These are phyloP conservation scores for Pythium biforme DNA, from an alignment of 352 stramenopile species.

Conservation along the genomic window DNA sequence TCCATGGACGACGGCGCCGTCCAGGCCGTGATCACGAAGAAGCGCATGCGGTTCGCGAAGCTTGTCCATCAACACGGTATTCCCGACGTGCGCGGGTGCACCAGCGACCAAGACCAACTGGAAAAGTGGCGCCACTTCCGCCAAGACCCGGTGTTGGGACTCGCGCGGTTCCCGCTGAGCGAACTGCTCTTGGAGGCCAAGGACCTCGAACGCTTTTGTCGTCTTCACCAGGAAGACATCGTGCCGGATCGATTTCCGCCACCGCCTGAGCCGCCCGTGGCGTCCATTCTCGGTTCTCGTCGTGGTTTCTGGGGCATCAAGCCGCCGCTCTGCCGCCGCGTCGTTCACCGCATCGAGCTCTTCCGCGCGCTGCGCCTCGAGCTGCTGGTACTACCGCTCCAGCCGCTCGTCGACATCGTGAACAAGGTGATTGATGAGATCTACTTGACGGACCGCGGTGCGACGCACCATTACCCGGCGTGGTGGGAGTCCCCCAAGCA, in stretches of 20 bases:
- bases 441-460: slow-evolving; percentile 1
- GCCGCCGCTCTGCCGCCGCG: slow-evolving; percentile 47
- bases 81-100: slow-evolving; percentile 64
- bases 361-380: slow-evolving; percentile 73
- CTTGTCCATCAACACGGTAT: slow-evolving; percentile 77
- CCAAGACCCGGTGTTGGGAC: slow-evolving; percentile 44
- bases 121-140: slow-evolving; percentile 86
- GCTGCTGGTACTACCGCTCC: slow-evolving; percentile 62
- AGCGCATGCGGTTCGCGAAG: slow-evolving; percentile 74
- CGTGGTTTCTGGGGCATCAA: slow-evolving; percentile 65
- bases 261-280: slow-evolving; percentile 23
- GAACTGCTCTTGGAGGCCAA: slow-evolving; percentile 53
- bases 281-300: slow-evolving; percentile 64
- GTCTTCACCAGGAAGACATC: slow-evolving; percentile 5
- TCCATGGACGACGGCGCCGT: slow-evolving; percentile 11
- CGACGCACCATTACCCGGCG: slow-evolving; percentile 36
- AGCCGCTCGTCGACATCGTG: slow-evolving; percentile 61
- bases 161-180: slow-evolving; percentile 40
- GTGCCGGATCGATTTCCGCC: not conserved
- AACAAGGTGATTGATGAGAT: slow-evolving; percentile 47
- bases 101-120: slow-evolving; percentile 35
- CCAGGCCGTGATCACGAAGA: slow-evolving; percentile 18
- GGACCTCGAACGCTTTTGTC: slow-evolving; percentile 64
- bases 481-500: slow-evolving; percentile 80
- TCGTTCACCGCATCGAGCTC: slow-evolving; percentile 79